phyloP scores from a whole-genome alignment of 2,329 filamentous ascomycete genomes.

The Sphaerulina populicola region DNA sequence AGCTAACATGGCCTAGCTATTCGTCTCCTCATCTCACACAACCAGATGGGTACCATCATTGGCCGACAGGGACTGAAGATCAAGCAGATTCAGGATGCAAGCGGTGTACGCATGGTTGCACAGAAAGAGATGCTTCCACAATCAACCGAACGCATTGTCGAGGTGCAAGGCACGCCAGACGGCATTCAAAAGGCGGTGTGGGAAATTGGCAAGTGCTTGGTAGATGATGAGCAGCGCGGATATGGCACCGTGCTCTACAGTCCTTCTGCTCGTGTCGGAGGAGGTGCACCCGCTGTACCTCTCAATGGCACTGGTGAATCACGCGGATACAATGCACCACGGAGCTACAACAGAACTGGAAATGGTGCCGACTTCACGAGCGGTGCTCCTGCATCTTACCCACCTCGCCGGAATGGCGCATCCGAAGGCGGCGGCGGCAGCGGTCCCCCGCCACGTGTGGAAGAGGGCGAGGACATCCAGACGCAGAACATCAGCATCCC shows the following conservation, averaged over 20 bases:
- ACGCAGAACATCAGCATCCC: constrained; percentile 99
- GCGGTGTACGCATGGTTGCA: constrained; percentile 95
- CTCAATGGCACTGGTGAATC: constrained; percentile 46
- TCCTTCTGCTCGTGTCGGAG: constrained; percentile 79
- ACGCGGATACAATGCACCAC: constrained; percentile 44
- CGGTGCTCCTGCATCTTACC: constrained; percentile 51
- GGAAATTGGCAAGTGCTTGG: constrained; percentile 98
- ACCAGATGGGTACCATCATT: constrained; percentile 99
- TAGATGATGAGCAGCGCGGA: constrained; percentile 95
- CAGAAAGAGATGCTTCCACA: constrained; percentile 99
- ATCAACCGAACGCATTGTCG: constrained; percentile 94
- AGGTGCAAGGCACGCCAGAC: constrained; percentile 88
- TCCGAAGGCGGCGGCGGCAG: constrained; percentile 59
- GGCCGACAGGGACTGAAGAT: constrained; percentile 94
- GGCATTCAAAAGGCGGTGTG: constrained; percentile 93
- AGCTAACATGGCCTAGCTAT: constrained; percentile 55
- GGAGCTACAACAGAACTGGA: constrained; percentile 81
- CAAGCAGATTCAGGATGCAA: constrained; percentile 97
- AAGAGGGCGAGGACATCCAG: constrained; percentile 95
- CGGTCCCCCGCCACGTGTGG: constrained; percentile 67
- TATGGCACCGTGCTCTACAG: constrained; percentile 97
- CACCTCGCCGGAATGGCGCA: constrained; percentile 61
- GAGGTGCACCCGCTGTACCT: constrained; percentile 47
- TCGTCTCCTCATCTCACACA: constrained; percentile 96
- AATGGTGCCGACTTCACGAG: constrained; percentile 98